These are phyloP conservation scores for Suhomyces bolitotheri DNA, from an alignment of 1,139 yeast species.

Conservation along the genomic window DNA sequence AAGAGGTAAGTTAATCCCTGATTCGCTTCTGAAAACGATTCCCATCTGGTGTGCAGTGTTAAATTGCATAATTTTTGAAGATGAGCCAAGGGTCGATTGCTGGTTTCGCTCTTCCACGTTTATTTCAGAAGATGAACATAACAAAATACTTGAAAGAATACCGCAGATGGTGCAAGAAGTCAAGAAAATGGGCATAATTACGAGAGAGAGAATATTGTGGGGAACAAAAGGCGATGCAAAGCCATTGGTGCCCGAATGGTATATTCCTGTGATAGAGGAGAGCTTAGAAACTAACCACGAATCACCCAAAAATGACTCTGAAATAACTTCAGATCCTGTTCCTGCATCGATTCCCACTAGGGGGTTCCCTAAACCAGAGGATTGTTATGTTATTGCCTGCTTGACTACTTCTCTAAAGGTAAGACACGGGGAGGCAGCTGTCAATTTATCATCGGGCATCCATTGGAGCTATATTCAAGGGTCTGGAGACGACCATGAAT, in stretches of 20 bases:
- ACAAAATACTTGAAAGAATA: conserved; percentile 50
- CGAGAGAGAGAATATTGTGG: conserved; percentile 29
- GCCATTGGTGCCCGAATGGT: conserved; percentile 71
- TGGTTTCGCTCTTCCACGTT: conserved; percentile 6
- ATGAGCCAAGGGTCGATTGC: conserved; percentile 1
- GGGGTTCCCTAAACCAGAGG: neutral
- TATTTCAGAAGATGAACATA: conserved; percentile 60
- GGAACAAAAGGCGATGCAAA: conserved; percentile 30
- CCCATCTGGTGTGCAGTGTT: conserved; percentile 92
- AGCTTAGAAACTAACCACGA: too few species aligned
- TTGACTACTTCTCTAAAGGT: conserved; percentile 63
- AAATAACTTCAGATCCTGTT: conserved; percentile 1
- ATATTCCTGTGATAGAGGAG: conserved; percentile 38
- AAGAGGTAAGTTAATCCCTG: conserved; percentile 81
- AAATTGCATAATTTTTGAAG: conserved; percentile 50
- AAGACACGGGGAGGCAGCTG: conserved; percentile 8
- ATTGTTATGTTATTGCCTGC: conserved; percentile 35
- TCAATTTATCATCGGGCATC: conserved; percentile 4
- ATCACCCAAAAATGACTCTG: neutral
- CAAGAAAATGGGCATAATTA: conserved; percentile 35
- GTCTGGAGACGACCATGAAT: conserved; percentile 91
- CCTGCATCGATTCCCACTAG: neutral
- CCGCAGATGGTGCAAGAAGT: conserved; percentile 53
- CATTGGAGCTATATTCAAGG: conserved; percentile 71
- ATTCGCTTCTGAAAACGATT: conserved; percentile 79